A percentile compares a stretch with the other conserved stretches of the same genome.
phyloP scores from a whole-genome alignment of 2,329 filamentous ascomycete species.

The Sporothrix variecibatus region DNA sequence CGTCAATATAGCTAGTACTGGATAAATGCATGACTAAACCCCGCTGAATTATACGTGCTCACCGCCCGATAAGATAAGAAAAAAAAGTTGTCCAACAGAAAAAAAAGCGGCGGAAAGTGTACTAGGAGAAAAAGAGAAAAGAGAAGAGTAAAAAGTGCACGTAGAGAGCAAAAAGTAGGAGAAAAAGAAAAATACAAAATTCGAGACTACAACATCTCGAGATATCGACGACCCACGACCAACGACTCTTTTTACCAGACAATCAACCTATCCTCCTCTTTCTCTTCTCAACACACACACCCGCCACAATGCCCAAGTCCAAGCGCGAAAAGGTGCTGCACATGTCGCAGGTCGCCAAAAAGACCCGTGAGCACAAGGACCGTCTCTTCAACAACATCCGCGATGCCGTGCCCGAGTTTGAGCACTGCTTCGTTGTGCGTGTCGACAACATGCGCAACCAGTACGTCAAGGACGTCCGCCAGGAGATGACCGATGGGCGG shows the following conservation, averaged over 20 bases:
- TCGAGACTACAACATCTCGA: background rate
- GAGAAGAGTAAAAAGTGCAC: constrained; percentile 14
- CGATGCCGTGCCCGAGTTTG: constrained; percentile 79
- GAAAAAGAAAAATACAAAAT: background rate
- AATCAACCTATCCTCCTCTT: background rate
- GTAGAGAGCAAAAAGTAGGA: constrained; percentile 23
- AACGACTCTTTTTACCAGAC: background rate
- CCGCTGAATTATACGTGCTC: constrained; percentile 6
- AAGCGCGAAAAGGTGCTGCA: constrained; percentile 89
- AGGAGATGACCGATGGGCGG: constrained; percentile 82
- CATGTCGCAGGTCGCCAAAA: constrained; percentile 89
- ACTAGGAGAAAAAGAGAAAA: background rate
- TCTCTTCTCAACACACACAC: background rate
- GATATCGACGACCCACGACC: background rate
- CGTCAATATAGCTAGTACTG: background rate
- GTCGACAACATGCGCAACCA: constrained; percentile 99
- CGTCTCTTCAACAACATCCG: constrained; percentile 87
- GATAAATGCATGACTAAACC: background rate
- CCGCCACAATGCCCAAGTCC: constrained; percentile 82
- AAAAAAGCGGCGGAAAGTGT: constrained; percentile 20
- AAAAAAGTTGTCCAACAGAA: constrained; percentile 25
- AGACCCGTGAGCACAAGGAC: constrained; percentile 87
- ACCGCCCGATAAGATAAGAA: constrained; percentile 32
- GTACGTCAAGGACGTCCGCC: constrained; percentile 86
- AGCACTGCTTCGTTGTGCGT: constrained; percentile 89